Percentiles rank a stretch among this genome's conserved stretches.
Evolutionary conservation across 225 moss, liverwort and hornwort genomes (phyloP).

Genomic region (Sphagnum tenellum): DNA sequence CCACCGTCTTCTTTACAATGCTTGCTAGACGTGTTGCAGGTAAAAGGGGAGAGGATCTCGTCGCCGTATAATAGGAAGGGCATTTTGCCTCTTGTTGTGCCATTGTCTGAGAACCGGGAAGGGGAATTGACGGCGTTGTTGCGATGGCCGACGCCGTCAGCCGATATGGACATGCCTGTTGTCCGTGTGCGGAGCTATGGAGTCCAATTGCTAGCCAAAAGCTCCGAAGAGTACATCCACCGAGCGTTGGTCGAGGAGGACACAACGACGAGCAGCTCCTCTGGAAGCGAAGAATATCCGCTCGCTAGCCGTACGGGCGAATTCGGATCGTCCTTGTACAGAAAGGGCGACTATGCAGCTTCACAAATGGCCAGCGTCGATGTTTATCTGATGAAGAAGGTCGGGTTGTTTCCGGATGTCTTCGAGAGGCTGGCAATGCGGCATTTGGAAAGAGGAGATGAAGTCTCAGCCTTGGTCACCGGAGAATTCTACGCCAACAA

Average conservation of each 20-base stretch:
- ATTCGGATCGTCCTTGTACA: conserved; percentile 41
- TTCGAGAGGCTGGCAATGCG: conserved; percentile 72
- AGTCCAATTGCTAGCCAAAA: conserved; percentile 62
- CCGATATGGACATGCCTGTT: conserved; percentile 82
- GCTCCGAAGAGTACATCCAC: conserved; percentile 68
- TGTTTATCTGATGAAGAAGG: conserved; percentile 81
- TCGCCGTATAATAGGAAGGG: conserved; percentile 69
- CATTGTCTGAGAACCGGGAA: conserved; percentile 37
- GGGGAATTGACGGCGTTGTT: conserved; percentile 73
- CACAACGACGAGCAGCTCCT: conserved; percentile 19
- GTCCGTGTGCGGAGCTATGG: conserved; percentile 63
- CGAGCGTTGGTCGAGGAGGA: conserved; percentile 82
- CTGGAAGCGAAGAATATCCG: conserved; percentile 7
- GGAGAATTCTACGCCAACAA: conserved; percentile 84
- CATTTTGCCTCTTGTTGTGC: conserved; percentile 73
- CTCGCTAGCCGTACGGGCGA: conserved; percentile 42
- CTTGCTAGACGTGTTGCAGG: conserved; percentile 56
- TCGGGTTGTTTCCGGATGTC: conserved; percentile 89
- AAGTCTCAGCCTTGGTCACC: conserved; percentile 75
- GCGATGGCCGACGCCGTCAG: conserved; percentile 88
- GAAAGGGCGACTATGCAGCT: conserved; percentile 35
- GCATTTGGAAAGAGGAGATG: conserved; percentile 72
- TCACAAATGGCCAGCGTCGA: conserved; percentile 51
- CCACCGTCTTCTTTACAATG: conserved; percentile 52
- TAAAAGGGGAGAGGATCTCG: conserved; percentile 49